phyloP scores from a whole-genome alignment of 176 grass and related monocot genomes.

The Puccinellia tenuiflora region DNA sequence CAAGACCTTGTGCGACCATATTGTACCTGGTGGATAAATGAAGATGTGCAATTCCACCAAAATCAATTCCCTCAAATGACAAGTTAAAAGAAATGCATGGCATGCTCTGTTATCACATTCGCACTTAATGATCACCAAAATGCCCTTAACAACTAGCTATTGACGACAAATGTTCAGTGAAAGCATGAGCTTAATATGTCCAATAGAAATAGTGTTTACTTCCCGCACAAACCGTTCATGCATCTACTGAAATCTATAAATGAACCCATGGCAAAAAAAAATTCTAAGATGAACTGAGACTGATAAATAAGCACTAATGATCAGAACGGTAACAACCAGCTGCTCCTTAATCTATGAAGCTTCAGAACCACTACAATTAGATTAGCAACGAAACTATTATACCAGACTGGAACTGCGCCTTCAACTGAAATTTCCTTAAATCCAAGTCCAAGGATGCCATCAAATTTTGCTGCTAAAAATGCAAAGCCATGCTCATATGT shows the following conservation, averaged over 20 bases:
- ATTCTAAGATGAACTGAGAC: neutral
- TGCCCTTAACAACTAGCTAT: neutral
- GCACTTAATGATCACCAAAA: neutral
- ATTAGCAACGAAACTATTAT: neutral
- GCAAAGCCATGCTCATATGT: conserved; percentile 67
- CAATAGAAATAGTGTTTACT: neutral
- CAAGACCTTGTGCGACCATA: conserved; percentile 64
- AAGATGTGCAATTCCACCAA: neutral
- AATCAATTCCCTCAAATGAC: neutral
- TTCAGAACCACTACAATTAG: neutral
- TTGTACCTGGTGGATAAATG: conserved; percentile 58
- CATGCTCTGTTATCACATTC: neutral
- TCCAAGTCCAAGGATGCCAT: conserved; percentile 93
- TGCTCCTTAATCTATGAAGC: neutral
- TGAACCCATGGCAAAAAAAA: neutral
- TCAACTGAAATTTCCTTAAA: conserved; percentile 95
- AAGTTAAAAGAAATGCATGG: neutral
- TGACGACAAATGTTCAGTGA: neutral
- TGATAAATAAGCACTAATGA: neutral
- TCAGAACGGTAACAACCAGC: neutral
- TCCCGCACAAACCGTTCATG: neutral
- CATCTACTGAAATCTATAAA: neutral
- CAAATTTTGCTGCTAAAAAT: conserved; percentile 73
- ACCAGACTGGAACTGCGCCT: conserved; percentile 71
- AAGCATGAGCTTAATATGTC: neutral